Evolutionary conservation across 805 yeast genomes (phyloP).

Genomic region (Lipomyces orientalis): DNA sequence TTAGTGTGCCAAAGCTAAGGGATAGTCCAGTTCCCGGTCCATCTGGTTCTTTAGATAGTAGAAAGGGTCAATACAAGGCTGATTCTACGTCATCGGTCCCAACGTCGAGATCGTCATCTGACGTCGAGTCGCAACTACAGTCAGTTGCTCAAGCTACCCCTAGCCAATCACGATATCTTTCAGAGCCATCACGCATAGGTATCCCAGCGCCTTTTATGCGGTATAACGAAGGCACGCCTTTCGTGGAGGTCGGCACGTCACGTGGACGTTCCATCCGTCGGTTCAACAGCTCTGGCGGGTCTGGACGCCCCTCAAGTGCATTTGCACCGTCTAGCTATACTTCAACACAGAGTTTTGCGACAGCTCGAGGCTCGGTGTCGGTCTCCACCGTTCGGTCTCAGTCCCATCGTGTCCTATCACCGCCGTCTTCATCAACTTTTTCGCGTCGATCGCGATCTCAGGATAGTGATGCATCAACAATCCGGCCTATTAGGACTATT

Average conservation of each 20-base stretch:
- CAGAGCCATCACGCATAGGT: conserved; percentile 7
- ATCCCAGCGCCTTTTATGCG: conserved; percentile 25
- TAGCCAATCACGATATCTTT: conserved; percentile 2
- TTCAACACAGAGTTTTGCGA: conserved; percentile 33
- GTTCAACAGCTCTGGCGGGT: conserved; percentile 5
- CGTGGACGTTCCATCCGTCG: conserved; percentile 27
- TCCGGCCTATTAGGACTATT: conserved; percentile 34
- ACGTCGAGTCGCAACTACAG: conserved; percentile 21
- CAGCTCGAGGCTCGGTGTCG: conserved; percentile 32
- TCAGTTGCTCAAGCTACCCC: conserved; percentile 18
- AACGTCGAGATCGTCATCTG: conserved; percentile 23
- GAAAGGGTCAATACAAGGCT: background rate
- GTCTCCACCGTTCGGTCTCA: conserved; percentile 16
- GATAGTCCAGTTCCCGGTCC: background rate
- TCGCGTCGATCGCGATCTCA: conserved; percentile 17
- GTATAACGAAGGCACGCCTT: conserved; percentile 6
- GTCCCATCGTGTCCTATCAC: conserved; percentile 6
- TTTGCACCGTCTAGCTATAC: conserved; percentile 36
- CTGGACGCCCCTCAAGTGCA: conserved; percentile 8
- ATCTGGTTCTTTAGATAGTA: background rate
- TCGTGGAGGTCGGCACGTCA: conserved; percentile 10
- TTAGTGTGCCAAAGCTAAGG: background rate
- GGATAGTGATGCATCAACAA: conserved; percentile 27
- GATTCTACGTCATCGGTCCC: background rate
- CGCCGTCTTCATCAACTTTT: conserved; percentile 1